phyloP scores from a whole-genome alignment of 345 rosid genomes.

The Melaleuca alternifolia region DNA sequence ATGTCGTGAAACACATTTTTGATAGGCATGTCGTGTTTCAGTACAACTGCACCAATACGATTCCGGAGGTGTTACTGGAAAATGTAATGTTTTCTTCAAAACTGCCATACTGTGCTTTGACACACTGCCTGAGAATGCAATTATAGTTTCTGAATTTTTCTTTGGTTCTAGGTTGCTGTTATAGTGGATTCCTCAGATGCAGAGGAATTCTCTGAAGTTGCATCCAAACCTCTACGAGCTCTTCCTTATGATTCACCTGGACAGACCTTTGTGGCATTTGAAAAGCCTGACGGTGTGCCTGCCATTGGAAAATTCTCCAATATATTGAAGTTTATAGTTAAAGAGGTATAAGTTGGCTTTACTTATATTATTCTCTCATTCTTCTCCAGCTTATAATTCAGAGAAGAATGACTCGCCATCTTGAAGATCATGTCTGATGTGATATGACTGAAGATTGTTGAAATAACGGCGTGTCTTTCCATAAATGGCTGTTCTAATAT shows the following conservation, averaged over 20 bases:
- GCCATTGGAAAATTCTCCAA: slow-evolving; percentile 89
- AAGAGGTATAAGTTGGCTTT: slow-evolving; percentile 46
- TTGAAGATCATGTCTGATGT: background rate
- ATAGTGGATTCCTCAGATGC: slow-evolving; percentile 89
- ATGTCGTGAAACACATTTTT: slow-evolving; percentile 86
- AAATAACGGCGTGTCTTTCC: background rate
- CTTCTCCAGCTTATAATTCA: background rate
- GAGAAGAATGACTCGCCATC: background rate
- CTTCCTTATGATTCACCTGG: slow-evolving; percentile 95
- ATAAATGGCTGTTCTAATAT: background rate
- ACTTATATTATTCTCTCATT: background rate
- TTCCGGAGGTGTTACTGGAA: slow-evolving; percentile 91
- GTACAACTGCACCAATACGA: slow-evolving; percentile 94
- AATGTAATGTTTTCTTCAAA: slow-evolving; percentile 37
- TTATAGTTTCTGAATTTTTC: slow-evolving; percentile 7
- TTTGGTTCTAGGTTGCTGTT: slow-evolving; percentile 62
- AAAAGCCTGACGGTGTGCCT: slow-evolving; percentile 74
- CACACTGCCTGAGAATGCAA: background rate
- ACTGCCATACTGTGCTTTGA: background rate
- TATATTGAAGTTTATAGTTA: slow-evolving; percentile 73
- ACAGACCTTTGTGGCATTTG: slow-evolving; percentile 81
- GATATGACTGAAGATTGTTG: background rate
- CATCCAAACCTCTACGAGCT: slow-evolving; percentile 61
- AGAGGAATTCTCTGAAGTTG: slow-evolving; percentile 62
- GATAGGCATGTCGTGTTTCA: slow-evolving; percentile 86